A percentile compares a stretch with the other conserved stretches of the same genome.
Conservation (phyloP, 306 rosid species). For the Quercus variabilis region DNA sequence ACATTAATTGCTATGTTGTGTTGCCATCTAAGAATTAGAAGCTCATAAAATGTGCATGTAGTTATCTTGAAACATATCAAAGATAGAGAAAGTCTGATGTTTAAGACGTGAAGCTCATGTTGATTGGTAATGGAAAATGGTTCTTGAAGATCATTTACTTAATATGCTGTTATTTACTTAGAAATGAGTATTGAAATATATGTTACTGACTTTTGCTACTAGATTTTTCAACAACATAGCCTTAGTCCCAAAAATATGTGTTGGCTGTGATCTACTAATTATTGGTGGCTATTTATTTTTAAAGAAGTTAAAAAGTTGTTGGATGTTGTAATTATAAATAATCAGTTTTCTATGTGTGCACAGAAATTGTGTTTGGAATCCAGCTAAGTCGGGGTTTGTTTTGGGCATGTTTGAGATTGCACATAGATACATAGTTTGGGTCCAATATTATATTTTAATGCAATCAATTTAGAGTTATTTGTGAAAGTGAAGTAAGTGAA, state of each 20-base stretch:
- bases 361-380: background rate
- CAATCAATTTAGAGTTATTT: background rate
- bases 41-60: too few relatives aligned
- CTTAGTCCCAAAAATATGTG: too few relatives aligned
- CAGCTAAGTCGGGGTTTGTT: background rate
- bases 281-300: background rate
- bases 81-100: too few relatives aligned
- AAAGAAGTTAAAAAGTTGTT: background rate
- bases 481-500: background rate
- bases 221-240: background rate
- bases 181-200: background rate
- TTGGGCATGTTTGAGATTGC: background rate
- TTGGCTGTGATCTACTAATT: background rate
- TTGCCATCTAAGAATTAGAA: too few relatives aligned
- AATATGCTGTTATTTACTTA: background rate
- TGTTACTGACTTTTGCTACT: background rate
- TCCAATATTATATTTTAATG: background rate
- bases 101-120: background rate
- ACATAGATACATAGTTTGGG: background rate
- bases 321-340: background rate
- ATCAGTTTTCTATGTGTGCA: background rate
- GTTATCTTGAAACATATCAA: too few relatives aligned
- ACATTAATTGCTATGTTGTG: too few relatives aligned
- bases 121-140: background rate
- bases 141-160: background rate